Evolutionary conservation across 2,329 filamentous ascomycete species (phyloP).

Genomic region (Orbilia oligospora): DNA sequence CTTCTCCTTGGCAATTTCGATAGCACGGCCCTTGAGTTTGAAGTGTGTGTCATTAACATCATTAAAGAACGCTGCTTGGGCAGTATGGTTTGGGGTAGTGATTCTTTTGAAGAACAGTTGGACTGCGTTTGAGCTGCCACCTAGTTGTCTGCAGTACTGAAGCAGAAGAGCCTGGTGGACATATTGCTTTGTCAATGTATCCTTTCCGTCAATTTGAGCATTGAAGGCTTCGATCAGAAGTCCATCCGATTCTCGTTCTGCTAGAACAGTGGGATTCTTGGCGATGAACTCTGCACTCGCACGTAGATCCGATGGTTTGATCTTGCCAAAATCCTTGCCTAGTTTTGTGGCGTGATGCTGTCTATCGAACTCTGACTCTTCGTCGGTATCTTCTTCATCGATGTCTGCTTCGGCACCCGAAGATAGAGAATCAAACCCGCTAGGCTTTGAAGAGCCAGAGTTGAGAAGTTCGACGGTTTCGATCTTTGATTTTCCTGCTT

Average conservation of each 20-base stretch:
- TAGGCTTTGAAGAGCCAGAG: constrained; percentile 70
- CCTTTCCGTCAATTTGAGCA: constrained; percentile 81
- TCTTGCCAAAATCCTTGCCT: constrained; percentile 85
- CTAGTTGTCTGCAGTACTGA: constrained; percentile 91
- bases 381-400: constrained; percentile 71
- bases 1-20: constrained; percentile 78
- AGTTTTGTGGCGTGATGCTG: constrained; percentile 81
- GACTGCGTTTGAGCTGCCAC: constrained; percentile 82
- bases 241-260: constrained; percentile 90
- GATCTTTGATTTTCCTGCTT: constrained; percentile 68
- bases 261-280: constrained; percentile 82
- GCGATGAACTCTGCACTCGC: constrained; percentile 82
- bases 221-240: constrained; percentile 93
- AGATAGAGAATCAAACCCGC: constrained; percentile 69
- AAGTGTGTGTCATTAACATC: constrained; percentile 91
- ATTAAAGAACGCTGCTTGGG: constrained; percentile 89
- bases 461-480: constrained; percentile 82
- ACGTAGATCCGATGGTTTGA: constrained; percentile 81
- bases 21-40: constrained; percentile 82
- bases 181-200: constrained; percentile 84
- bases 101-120: constrained; percentile 94
- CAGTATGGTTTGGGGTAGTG: constrained; percentile 88
- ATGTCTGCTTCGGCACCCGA: constrained; percentile 76
- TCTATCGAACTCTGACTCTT: constrained; percentile 76
- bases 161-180: constrained; percentile 93